Percentiles rank a stretch among this genome's conserved stretches.
Evolutionary conservation across 2,329 filamentous ascomycete species (phyloP).

Genomic region (Pseudogymnoascus sp.): DNA sequence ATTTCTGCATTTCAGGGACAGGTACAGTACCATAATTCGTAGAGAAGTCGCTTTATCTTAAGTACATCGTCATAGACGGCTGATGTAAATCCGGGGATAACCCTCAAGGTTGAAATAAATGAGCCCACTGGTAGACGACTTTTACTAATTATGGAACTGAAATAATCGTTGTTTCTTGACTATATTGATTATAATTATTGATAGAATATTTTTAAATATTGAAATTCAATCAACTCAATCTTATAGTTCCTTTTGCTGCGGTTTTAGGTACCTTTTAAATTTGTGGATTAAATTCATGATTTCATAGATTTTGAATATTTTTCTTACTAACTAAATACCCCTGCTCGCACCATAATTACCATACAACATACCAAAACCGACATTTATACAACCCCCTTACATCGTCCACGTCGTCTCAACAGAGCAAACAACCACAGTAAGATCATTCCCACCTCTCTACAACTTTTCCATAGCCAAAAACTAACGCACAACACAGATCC

Average conservation of each 20-base stretch:
- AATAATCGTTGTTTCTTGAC: neutral
- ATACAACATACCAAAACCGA: neutral
- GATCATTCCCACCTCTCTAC: neutral
- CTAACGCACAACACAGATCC: constrained; percentile 7
- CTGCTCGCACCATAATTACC: neutral
- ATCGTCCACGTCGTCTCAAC: neutral
- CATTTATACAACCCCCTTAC: neutral
- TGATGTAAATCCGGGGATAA: neutral
- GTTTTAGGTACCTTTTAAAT: neutral
- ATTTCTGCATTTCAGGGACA: neutral
- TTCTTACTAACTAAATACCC: neutral
- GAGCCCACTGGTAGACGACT: neutral
- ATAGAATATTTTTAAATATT: neutral
- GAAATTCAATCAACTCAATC: neutral
- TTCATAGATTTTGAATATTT: neutral
- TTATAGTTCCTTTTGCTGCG: neutral
- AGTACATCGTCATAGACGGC: neutral
- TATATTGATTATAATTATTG: neutral
- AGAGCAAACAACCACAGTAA: neutral
- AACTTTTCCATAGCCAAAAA: neutral
- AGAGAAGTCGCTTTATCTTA: neutral
- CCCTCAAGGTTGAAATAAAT: neutral
- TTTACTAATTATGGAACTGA: neutral
- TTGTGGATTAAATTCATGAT: neutral
- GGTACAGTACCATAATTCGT: neutral